These are phyloP conservation scores for Alternaria longipes DNA, from an alignment of 2,329 filamentous ascomycete species.

Conservation along the genomic window DNA sequence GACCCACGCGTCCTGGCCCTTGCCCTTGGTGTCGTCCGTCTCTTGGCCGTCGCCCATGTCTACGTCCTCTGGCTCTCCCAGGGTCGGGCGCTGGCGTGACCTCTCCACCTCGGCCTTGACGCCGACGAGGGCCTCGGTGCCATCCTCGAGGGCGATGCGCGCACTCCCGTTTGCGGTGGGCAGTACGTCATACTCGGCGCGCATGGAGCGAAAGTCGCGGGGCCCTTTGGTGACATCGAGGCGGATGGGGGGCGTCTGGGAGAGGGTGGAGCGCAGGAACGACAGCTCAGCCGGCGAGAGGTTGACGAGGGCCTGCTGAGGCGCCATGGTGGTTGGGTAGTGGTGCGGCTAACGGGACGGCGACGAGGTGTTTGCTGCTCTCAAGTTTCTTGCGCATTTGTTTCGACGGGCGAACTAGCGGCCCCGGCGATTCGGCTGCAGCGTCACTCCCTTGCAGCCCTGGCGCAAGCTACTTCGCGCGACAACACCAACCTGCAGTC, in stretches of 20 bases:
- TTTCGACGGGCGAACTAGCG: constrained; percentile 20
- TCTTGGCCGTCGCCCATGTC: constrained; percentile 53
- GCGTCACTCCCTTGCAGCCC: constrained; percentile 20
- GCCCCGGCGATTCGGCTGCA: constrained; percentile 32
- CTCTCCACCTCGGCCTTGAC: constrained; percentile 94
- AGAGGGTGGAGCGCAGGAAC: constrained; percentile 89
- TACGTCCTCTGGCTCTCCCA: constrained; percentile 43
- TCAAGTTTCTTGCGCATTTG: constrained; percentile 18
- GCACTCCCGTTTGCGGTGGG: constrained; percentile 92
- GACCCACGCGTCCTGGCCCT: constrained; percentile 76
- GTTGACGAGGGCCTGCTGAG: constrained; percentile 66
- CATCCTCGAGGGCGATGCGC: constrained; percentile 91
- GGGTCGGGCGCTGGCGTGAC: constrained; percentile 57
- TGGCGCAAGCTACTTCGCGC: constrained; percentile 28
- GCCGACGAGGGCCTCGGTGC: constrained; percentile 93
- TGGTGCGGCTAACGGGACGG: constrained; percentile 16
- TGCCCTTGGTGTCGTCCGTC: constrained; percentile 40
- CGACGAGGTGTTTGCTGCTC: constrained; percentile 17
- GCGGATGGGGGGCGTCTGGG: constrained; percentile 82
- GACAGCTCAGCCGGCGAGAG: constrained; percentile 96
- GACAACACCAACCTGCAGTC: constrained; percentile 40
- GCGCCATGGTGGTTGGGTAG: constrained; percentile 39
- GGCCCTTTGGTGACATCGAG: constrained; percentile 71
- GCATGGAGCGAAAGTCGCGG: constrained; percentile 88
- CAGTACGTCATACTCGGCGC: constrained; percentile 89